Evolutionary conservation across 73 alveolate genomes (phyloP).

Genomic region (Durusdinium trenchii): DNA sequence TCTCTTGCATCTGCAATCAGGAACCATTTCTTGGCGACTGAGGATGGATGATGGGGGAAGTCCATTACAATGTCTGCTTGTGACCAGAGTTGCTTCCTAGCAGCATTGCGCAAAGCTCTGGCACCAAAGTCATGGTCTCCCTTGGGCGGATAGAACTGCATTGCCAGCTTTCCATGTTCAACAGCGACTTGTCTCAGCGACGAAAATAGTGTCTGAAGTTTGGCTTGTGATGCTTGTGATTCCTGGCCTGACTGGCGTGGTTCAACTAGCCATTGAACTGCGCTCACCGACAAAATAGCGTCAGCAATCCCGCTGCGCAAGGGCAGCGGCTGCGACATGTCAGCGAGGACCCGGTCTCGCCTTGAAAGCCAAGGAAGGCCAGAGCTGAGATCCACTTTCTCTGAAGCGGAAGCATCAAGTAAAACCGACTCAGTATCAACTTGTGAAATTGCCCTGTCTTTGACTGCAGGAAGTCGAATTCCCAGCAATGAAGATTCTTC

Average conservation of each 20-base stretch:
- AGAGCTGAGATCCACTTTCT: conserved; percentile 24
- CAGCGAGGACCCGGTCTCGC: conserved; percentile 74
- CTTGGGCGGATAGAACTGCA: conserved; percentile 95
- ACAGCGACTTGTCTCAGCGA: conserved; percentile 54
- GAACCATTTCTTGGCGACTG: conserved; percentile 77
- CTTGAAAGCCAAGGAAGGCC: conserved; percentile 52
- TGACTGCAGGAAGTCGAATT: conserved; percentile 23
- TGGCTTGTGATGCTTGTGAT: neutral
- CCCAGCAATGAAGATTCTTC: conserved; percentile 59
- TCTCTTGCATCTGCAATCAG: neutral
- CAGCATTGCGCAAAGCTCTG: conserved; percentile 44
- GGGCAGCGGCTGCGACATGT: conserved; percentile 92
- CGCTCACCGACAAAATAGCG: conserved; percentile 72
- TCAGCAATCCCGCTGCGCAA: conserved; percentile 66
- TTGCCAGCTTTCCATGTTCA: conserved; percentile 24
- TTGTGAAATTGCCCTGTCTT: neutral
- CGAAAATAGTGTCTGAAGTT: conserved; percentile 37
- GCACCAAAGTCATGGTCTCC: conserved; percentile 85
- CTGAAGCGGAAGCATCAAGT: too few relatives aligned
- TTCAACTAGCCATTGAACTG: conserved; percentile 79
- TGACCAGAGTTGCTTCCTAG: conserved; percentile 42
- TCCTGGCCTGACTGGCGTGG: neutral
- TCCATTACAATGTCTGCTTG: conserved; percentile 76
- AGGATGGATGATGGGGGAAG: conserved; percentile 82
- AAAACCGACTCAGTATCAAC: too few relatives aligned